These are phyloP conservation scores for Ceratorhiza oryzae-sativae DNA, from an alignment of 1,284 basidiomycete genomes.

Conservation along the genomic window DNA sequence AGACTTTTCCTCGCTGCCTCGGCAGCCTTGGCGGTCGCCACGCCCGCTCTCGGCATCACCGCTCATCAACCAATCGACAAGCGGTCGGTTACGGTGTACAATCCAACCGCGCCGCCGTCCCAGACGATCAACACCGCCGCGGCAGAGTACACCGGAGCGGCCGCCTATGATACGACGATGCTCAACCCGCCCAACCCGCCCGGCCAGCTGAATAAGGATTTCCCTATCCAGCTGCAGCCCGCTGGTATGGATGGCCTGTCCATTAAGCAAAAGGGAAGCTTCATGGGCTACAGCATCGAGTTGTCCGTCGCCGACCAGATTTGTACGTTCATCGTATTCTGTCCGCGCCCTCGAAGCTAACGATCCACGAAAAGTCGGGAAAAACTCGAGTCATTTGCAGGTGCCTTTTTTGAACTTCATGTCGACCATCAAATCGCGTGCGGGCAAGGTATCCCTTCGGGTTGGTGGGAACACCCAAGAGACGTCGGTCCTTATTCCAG, in stretches of 20 bases:
- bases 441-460: constrained; percentile 63
- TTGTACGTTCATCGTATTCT: constrained; percentile 55
- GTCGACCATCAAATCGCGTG: constrained; percentile 66
- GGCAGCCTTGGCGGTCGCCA: constrained; percentile 12
- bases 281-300: constrained; percentile 75
- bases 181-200: constrained; percentile 57
- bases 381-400: constrained; percentile 54
- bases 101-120: constrained; percentile 43
- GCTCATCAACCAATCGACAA: constrained; percentile 12
- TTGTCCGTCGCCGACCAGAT: constrained; percentile 72
- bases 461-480: constrained; percentile 83
- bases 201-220: constrained; percentile 51
- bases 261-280: constrained; percentile 65
- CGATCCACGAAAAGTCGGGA: constrained; percentile 35
- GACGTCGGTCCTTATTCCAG: constrained; percentile 58
- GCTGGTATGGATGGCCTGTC: constrained; percentile 54
- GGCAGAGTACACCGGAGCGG: constrained; percentile 53
- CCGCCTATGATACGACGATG: constrained; percentile 57
- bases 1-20: constrained; percentile 29
- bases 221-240: constrained; percentile 55
- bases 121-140: constrained; percentile 48
- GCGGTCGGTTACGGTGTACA: constrained; percentile 42
- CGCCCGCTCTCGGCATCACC: constrained; percentile 25
- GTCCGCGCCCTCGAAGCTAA: not conserved
- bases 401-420: constrained; percentile 79